These are phyloP conservation scores for Leucogyrophana mollusca DNA, from an alignment of 768 basidiomycete species.

Conservation along the genomic window DNA sequence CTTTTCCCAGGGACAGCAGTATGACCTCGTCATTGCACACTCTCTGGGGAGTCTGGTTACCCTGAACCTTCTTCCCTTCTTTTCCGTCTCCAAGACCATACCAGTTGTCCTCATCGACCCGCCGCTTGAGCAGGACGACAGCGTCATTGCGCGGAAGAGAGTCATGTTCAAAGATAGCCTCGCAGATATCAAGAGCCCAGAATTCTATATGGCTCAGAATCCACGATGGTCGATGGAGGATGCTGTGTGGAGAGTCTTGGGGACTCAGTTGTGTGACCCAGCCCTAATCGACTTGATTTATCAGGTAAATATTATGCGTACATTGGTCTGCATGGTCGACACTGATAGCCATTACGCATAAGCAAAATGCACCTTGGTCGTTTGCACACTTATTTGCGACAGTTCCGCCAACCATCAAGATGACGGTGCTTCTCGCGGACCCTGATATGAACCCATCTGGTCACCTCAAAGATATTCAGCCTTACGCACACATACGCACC, in stretches of 20 bases:
- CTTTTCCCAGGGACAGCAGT: slow-evolving; percentile 6
- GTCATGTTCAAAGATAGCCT: background rate
- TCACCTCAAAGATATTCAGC: slow-evolving; percentile 6
- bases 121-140: slow-evolving; percentile 2
- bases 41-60: slow-evolving; percentile 14
- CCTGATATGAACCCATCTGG: slow-evolving; percentile 5
- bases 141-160: slow-evolving; percentile 1
- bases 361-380: slow-evolving; percentile 18
- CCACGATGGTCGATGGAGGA: slow-evolving; percentile 11
- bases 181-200: background rate
- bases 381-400: slow-evolving; percentile 8
- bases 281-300: slow-evolving; percentile 8
- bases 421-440: slow-evolving; percentile 18
- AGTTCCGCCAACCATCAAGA: slow-evolving; percentile 8
- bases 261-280: slow-evolving; percentile 2
- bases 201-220: slow-evolving; percentile 8
- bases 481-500: slow-evolving; percentile 11
- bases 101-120: slow-evolving; percentile 12
- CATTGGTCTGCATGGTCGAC: background rate
- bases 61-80: slow-evolving; percentile 14
- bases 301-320: slow-evolving; percentile 1
- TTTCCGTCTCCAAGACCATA: slow-evolving; percentile 4
- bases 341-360: background rate
- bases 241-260: slow-evolving; percentile 8
- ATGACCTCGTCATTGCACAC: slow-evolving; percentile 18